Conservation (phyloP, 2,329 filamentous ascomycete species). For the Alternaria sp. region DNA sequence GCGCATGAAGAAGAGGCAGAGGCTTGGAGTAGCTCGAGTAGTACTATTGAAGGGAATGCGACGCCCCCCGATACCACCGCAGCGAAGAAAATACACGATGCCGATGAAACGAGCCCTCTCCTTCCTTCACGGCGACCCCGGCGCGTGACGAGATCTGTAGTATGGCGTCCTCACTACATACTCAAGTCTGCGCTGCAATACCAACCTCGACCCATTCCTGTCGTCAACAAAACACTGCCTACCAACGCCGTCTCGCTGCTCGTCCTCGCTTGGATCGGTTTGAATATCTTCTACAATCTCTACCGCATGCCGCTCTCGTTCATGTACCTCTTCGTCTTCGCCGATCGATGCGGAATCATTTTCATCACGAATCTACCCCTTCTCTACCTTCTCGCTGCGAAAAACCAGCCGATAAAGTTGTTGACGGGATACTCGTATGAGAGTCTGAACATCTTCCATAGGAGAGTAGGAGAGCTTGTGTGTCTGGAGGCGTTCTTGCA, state of each 20-base stretch:
- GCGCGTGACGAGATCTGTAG: slow-evolving; percentile 1
- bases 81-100: slow-evolving; percentile 24
- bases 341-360: slow-evolving; percentile 63
- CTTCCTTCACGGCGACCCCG: slow-evolving; percentile 20
- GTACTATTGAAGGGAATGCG: slow-evolving; percentile 44
- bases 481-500: slow-evolving; percentile 67
- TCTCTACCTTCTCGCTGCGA: slow-evolving; percentile 69
- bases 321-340: slow-evolving; percentile 63
- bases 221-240: slow-evolving; percentile 63
- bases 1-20: slow-evolving; percentile 18
- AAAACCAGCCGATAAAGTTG: slow-evolving; percentile 67
- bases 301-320: slow-evolving; percentile 58
- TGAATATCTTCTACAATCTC: slow-evolving; percentile 66
- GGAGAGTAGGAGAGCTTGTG: slow-evolving; percentile 66
- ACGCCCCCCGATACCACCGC: slow-evolving; percentile 37
- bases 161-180: slow-evolving; percentile 29
- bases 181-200: slow-evolving; percentile 55
- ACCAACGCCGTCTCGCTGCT: slow-evolving; percentile 63
- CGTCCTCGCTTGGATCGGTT: slow-evolving; percentile 57
- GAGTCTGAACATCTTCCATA: slow-evolving; percentile 69
- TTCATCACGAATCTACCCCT: slow-evolving; percentile 60
- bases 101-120: slow-evolving; percentile 43
- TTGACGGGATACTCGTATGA: slow-evolving; percentile 71
- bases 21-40: slow-evolving; percentile 49
- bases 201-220: slow-evolving; percentile 63